Evolutionary conservation across 208 protist species (phyloP).

Genomic region (Wallacemonas collosoma): DNA sequence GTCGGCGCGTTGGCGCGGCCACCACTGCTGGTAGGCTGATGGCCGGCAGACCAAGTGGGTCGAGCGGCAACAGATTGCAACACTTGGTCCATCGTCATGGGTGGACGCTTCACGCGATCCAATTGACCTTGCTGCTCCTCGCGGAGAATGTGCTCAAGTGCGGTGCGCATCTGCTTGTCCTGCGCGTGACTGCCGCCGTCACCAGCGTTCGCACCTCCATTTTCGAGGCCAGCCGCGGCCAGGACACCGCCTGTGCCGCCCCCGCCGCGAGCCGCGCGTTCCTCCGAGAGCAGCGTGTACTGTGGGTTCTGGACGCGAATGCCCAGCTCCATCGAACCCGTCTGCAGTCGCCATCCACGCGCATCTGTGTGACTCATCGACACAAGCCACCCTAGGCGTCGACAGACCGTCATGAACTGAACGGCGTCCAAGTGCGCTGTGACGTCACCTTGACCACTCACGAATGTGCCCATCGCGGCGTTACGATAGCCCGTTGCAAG

Average conservation of each 20-base stretch:
- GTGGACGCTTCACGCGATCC: conserved; percentile 10
- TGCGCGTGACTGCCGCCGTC: conserved; percentile 14
- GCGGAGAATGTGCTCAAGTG: conserved; percentile 17
- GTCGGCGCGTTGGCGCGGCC: neutral
- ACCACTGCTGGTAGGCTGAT: too few species aligned
- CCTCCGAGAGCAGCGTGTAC: conserved; percentile 44
- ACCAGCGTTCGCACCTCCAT: neutral
- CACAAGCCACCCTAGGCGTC: conserved; percentile 39
- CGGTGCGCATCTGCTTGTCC: conserved; percentile 20
- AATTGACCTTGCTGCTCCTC: conserved; percentile 12
- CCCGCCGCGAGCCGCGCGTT: conserved; percentile 25
- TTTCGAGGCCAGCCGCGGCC: neutral
- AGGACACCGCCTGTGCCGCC: neutral
- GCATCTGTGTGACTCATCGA: conserved; percentile 59
- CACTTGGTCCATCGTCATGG: conserved; percentile 6
- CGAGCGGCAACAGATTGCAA: neutral
- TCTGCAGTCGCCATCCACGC: conserved; percentile 56
- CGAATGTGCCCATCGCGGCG: conserved; percentile 69
- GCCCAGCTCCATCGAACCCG: conserved; percentile 55
- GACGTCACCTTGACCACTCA: conserved; percentile 47
- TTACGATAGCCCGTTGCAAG: conserved; percentile 71
- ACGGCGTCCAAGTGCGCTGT: conserved; percentile 59
- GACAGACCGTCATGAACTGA: conserved; percentile 43
- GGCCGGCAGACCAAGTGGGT: neutral
- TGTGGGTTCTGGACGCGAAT: conserved; percentile 68